Base-by-base conservation (phyloP, 176 grass and related monocot species). In the Rhipidocladum racemiflorum region DNA sequence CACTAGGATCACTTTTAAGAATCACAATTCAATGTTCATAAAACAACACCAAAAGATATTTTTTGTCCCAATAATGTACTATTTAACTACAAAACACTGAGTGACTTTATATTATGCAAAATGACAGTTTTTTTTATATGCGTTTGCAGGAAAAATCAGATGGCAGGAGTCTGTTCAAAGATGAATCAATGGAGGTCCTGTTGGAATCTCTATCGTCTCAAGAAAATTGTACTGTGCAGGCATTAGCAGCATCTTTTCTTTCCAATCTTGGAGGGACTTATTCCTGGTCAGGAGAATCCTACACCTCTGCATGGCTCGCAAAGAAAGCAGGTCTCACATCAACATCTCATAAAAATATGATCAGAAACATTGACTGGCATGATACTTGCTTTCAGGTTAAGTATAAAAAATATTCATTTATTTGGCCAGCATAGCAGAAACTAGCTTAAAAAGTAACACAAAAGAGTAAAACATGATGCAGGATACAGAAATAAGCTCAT, bases 271-370 rank as follows among this genome's bases (percentile, higher is more conserved):
- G 92, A 50, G 96, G 96, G 55, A 99, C 92, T 86, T 91, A 93
- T 73, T 99, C 96, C 28, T 99, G 96, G 96, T 81, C 85, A 77
- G 96, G 96, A 60, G 92, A 99, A 90, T 81, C 96, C 35, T 93
- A 95, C 63, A 94, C 90, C 5, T 67, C 83, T 39, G 91, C 96
- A 63, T 93, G 78, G 86, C 77, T 95, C 6, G 55, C 92, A 45
- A 99, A 93, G 82, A 99, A 91, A 87, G 91, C 92, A 48, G 92
- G 96, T 42, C 88, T 99, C 67, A 83, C 86, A 67, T 93, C 88
- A 69, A 85, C 68, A 81, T 78, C 20, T 30, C 91, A 92, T 61
- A 95, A 87, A 88, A 99, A 95, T 85, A 90, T 92, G 89, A 87
- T 99, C 80, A 85, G 87, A 72, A 91, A 90, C 51, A 84, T 95